phyloP scores from a whole-genome alignment of 495 filamentous ascomycete species.

The Rhizodiscina lignyota region DNA sequence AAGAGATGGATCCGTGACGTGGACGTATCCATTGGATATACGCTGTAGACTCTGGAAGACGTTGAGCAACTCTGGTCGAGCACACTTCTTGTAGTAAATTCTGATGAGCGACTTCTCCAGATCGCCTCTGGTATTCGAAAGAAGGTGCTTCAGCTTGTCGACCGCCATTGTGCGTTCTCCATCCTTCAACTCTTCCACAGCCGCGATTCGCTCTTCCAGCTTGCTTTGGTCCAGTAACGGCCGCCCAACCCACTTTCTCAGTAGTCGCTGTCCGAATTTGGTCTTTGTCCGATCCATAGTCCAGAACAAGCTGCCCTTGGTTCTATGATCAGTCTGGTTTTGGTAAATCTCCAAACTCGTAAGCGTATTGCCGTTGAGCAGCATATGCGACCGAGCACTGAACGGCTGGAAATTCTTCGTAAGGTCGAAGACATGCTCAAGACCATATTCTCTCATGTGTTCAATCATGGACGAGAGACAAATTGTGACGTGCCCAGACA shows the following conservation, averaged over 20 bases:
- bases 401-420: slow-evolving; percentile 98
- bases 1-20: slow-evolving; percentile 45
- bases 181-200: slow-evolving; percentile 77
- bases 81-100: slow-evolving; percentile 80
- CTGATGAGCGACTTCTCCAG: slow-evolving; percentile 84
- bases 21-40: slow-evolving; percentile 56
- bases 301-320: slow-evolving; percentile 90
- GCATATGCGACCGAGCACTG: slow-evolving; percentile 85
- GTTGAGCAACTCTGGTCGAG: slow-evolving; percentile 72
- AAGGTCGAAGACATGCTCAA: slow-evolving; percentile 91
- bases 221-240: slow-evolving; percentile 65
- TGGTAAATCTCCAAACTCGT: slow-evolving; percentile 91
- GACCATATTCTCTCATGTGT: slow-evolving; percentile 80
- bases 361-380: slow-evolving; percentile 88
- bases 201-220: slow-evolving; percentile 70
- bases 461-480: slow-evolving; percentile 96
- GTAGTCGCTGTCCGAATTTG: slow-evolving; percentile 69
- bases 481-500: slow-evolving; percentile 74
- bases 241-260: slow-evolving; percentile 90
- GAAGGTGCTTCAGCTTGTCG: slow-evolving; percentile 53
- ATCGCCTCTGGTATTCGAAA: slow-evolving; percentile 52
- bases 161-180: slow-evolving; percentile 44
- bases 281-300: slow-evolving; percentile 85
- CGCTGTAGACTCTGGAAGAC: slow-evolving; percentile 72
- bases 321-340: slow-evolving; percentile 76